Evolutionary conservation across 768 basidiomycete genomes (phyloP).

Genomic region (Psilocybe tampanensis): DNA sequence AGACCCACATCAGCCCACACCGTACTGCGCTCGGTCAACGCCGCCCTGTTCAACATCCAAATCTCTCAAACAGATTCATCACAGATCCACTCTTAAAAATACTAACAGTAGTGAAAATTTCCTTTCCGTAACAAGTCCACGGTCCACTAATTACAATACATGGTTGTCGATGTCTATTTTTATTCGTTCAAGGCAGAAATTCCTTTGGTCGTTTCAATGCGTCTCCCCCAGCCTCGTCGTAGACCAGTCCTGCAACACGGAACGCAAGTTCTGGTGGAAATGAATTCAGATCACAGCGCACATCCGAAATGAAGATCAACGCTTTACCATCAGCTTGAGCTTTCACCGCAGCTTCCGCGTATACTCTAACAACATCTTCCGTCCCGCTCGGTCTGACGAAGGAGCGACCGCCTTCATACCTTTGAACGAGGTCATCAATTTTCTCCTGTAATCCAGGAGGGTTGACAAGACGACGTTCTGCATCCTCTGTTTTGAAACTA

Average conservation of each 20-base stretch:
- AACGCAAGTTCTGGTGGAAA: constrained; percentile 73
- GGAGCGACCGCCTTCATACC: constrained; percentile 82
- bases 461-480: constrained; percentile 84
- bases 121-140: neutral
- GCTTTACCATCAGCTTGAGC: constrained; percentile 82
- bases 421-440: constrained; percentile 79
- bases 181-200: constrained; percentile 52
- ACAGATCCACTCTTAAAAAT: neutral
- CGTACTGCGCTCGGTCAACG: neutral
- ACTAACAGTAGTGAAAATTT: neutral
- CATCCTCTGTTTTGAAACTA: constrained; percentile 89
- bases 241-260: constrained; percentile 83
- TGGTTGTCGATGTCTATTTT: neutral
- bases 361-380: constrained; percentile 97
- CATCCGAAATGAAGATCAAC: neutral
- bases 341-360: constrained; percentile 84
- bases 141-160: neutral
- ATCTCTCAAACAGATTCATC: neutral
- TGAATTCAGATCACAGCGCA: neutral
- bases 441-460: constrained; percentile 80
- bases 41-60: constrained; percentile 2
- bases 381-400: constrained; percentile 98
- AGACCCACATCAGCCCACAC: neutral
- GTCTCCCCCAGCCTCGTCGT: constrained; percentile 83
- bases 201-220: constrained; percentile 75